Base-by-base conservation (phyloP, 1,284 basidiomycete genomes). In the Austropuccinia psidii region DNA sequence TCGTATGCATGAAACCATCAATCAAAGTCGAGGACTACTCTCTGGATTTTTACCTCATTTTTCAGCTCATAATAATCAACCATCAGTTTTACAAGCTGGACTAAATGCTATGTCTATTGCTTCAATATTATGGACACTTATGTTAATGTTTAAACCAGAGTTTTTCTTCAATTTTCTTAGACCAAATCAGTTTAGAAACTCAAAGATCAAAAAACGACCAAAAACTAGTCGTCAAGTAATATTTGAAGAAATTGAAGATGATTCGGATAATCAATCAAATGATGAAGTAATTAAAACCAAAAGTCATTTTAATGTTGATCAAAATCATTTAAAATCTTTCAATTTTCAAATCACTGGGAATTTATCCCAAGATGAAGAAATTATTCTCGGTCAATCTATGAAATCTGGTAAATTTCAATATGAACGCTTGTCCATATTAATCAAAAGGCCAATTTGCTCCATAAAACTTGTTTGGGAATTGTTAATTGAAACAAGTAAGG, bases 101-200 rank as follows among this genome's bases (percentile, higher is more conserved):
- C 37, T 72, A 13, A 41, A 72, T 52, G 45, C 68, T 11, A 33
- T 72, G 27, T 72, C 68, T 21, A 61, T 72, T 21, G 68, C 68
- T 17, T 72, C 68, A 7, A 72, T 72, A 35, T 52, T 72, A 8
- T 72, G 39, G 24, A 50, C 55, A 41, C 35, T 72, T 17, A 47
- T 60, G 29, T 43, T 72, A 17, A 47, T 72, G 19, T 21, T 72
- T 21, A 72, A 72, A 39, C 68, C 68, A 0, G 67, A 72, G 37
- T 72, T 62, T n/a, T 21, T 72, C 7, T 41, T 62, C 15, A 61
- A 58, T 54, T 69, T 45, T 29, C 49, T 58, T 19, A 21, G 31
- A 31, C 29, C 55, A 47, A 37, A 37, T 43, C 54, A 21, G 7
- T 11, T 69, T 13, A 68, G 29, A 41, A 49, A 2, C 13, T 31